These are phyloP conservation scores for Phytopythium boreale DNA, from an alignment of 352 stramenopile genomes.

Conservation along the genomic window DNA sequence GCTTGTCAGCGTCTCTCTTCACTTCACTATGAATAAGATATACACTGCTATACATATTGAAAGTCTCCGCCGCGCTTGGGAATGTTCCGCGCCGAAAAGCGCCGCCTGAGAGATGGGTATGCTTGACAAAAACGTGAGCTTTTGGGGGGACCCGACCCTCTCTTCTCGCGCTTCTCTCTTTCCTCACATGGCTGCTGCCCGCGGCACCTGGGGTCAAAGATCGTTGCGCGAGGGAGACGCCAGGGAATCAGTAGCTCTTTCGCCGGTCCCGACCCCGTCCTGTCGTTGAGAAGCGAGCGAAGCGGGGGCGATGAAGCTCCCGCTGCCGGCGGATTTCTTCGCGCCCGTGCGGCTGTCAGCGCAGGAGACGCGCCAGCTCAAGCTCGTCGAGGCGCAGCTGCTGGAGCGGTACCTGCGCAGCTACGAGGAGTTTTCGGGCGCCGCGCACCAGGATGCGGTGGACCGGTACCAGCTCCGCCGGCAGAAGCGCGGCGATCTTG, in stretches of 20 bases:
- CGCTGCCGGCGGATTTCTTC: conserved; percentile 47
- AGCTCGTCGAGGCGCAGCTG: conserved; percentile 40
- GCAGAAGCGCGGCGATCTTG: conserved; percentile 15
- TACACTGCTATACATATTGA: not conserved
- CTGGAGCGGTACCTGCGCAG: conserved; percentile 46
- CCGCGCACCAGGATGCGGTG: conserved; percentile 3
- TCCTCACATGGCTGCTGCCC: not conserved
- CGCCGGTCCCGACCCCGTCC: not conserved
- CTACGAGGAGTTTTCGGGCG: conserved; percentile 38
- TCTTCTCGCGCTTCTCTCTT: not conserved
- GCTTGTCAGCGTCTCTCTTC: not conserved
- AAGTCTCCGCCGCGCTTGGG: not conserved
- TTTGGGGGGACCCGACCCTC: not conserved
- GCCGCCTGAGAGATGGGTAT: not conserved
- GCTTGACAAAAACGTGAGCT: not conserved
- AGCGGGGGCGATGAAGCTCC: conserved; percentile 29
- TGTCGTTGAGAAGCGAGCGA: not conserved
- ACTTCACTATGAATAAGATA: not conserved
- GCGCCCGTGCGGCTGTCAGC: conserved; percentile 41
- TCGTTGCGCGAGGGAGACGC: not conserved
- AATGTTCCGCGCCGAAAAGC: conserved; percentile 1
- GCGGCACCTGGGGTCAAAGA: not conserved
- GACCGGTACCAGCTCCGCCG: conserved; percentile 6
- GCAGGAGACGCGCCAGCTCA: conserved; percentile 36
- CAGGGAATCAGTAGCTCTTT: not conserved